Evolutionary conservation across 306 rosid species (phyloP), one percentile per base, ranked within the genome.

Genomic region (Vigna trinervia): DNA sequence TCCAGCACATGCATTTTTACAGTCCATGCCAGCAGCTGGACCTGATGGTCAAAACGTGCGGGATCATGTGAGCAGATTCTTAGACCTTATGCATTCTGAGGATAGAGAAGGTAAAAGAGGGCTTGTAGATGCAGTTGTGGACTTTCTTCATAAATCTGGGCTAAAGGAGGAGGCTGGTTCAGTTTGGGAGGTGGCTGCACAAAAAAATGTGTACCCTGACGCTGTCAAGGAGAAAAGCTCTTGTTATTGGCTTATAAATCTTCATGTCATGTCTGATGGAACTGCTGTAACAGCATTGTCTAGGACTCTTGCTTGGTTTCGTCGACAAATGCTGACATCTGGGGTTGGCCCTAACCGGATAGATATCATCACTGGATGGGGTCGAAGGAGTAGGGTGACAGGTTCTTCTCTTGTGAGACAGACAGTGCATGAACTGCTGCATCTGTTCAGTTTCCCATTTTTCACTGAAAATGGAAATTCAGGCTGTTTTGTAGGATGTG

Each of bases 111-210:
- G 98, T 58, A 94, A 94, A 89, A 83, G 98, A 82, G 98, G 97
- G 22, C 94, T 94, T 6, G 91, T 94, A n/a, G 98, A 94, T 82
- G 97, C 98, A 58, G 96, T 94, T 75, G 98, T 94, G 47, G 97
- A 94, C 84, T 94, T 94, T 80, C 96, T 94, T 83, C 95, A 94
- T 83, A 94, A 94, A 81, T 88, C 97, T 4, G 98, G 98, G 80
- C 95, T 94, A 32, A 94, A 94, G 85, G 98, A 94, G 80, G 98
- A 94, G 87, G 98, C 98, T 2, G 95, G 98, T 32, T 94, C 93
- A 1, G 94, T 94, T 50, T 94, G 97, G 98, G 98, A 94, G 84
- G 98, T 88, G 62, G 97, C 96, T 68, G 94, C 90, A 1, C 87
- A 84, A 36, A 92, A 83, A 82, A 94, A 92, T 61, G 95, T 94